Conservation (phyloP, 345 rosid genomes). For the Anacardium occidentale region DNA sequence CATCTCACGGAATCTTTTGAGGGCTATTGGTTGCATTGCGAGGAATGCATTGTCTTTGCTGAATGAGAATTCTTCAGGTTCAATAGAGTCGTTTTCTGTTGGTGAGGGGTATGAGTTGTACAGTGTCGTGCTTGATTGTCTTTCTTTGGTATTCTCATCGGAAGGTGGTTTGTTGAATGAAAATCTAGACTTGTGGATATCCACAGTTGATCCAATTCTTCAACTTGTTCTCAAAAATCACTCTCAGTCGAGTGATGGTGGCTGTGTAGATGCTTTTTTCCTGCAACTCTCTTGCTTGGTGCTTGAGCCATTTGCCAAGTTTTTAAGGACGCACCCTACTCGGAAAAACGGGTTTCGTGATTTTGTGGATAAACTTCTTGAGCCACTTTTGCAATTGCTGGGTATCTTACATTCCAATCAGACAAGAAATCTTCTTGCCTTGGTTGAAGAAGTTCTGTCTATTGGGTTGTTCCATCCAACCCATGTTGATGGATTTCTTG, state of each 20-base stretch:
- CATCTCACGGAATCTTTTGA: slow-evolving; percentile 55
- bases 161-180: slow-evolving; percentile 58
- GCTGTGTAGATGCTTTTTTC: slow-evolving; percentile 41
- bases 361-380: slow-evolving; percentile 69
- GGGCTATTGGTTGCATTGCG: slow-evolving; percentile 45
- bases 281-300: slow-evolving; percentile 55
- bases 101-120: slow-evolving; percentile 52
- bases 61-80: slow-evolving; percentile 20
- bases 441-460: slow-evolving; percentile 60
- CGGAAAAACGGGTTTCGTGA: slow-evolving; percentile 69
- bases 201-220: slow-evolving; percentile 47
- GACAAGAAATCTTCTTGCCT: slow-evolving; percentile 38
- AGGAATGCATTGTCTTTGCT: slow-evolving; percentile 39
- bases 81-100: slow-evolving; percentile 23
- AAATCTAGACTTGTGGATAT: slow-evolving; percentile 71
- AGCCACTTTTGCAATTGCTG: slow-evolving; percentile 57
- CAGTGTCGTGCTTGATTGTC: slow-evolving; percentile 50
- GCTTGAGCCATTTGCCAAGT: slow-evolving; percentile 78
- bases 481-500: slow-evolving; percentile 79
- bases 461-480: slow-evolving; percentile 72
- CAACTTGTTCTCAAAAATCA: slow-evolving; percentile 46
- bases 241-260: slow-evolving; percentile 38
- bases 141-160: slow-evolving; percentile 56
- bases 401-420: slow-evolving; percentile 38
- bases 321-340: slow-evolving; percentile 71